Percentiles rank a stretch among this genome's conserved stretches.
Conservation (phyloP, 106 monocot species). For the Allium fistulosum region DNA sequence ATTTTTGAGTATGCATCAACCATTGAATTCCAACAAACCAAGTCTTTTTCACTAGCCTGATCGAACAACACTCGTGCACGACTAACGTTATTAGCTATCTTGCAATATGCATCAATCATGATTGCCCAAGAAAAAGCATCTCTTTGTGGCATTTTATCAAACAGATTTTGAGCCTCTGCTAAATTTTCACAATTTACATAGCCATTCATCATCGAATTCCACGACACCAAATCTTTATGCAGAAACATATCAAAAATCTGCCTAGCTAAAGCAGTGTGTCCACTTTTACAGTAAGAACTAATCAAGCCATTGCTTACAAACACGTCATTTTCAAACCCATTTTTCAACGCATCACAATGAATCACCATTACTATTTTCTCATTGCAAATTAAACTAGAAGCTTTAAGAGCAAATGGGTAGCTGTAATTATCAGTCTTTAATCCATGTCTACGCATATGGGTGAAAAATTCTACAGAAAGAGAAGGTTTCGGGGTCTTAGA, state of each 20-base stretch:
- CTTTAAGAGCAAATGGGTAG: conserved; percentile 44
- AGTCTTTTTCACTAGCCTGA: conserved; percentile 17
- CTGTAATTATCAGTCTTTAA: conserved; percentile 27
- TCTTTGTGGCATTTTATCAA: conserved; percentile 48
- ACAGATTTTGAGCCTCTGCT: conserved; percentile 29
- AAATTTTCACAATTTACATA: conserved; percentile 20
- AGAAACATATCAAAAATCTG: conserved; percentile 28
- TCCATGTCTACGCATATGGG: conserved; percentile 20
- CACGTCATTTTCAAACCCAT: conserved; percentile 16
- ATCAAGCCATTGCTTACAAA: conserved; percentile 33
- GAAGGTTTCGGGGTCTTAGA: conserved; percentile 11
- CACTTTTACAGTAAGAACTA: conserved; percentile 24
- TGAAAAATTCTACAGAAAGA: conserved; percentile 19
- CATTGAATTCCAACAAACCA: conserved; percentile 59
- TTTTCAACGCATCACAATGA: conserved; percentile 31
- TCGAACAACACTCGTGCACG: conserved; percentile 39
- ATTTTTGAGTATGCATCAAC: conserved; percentile 27
- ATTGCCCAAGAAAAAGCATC: conserved; percentile 47
- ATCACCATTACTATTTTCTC: conserved; percentile 6
- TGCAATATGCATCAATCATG: conserved; percentile 50
- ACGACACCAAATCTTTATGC: conserved; percentile 34
- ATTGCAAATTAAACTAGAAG: conserved; percentile 15
- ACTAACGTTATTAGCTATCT: conserved; percentile 13
- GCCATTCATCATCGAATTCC: conserved; percentile 53
- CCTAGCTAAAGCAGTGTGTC: conserved; percentile 15